Conservation (phyloP, 2,329 filamentous ascomycete genomes). For the Rhexocercosporidium sp. region DNA sequence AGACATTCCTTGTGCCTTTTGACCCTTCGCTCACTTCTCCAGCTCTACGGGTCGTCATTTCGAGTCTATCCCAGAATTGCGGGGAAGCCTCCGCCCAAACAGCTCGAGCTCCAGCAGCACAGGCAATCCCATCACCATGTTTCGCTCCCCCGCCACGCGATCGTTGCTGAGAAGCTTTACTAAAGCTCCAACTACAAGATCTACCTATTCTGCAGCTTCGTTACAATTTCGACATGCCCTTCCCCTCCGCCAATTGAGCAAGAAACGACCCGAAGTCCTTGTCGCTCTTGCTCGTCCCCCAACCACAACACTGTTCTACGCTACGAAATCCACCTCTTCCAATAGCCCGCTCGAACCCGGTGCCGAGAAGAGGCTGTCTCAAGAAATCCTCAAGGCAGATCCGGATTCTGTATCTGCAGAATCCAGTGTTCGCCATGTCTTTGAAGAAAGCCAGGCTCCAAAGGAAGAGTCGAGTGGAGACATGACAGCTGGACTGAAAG, state of each 20-base stretch:
- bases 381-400: conserved; percentile 61
- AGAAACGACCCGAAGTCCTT: conserved; percentile 34
- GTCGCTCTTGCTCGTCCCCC: conserved; percentile 42
- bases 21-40: conserved; percentile 13
- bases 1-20: background rate
- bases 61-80: conserved; percentile 28
- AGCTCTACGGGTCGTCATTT: conserved; percentile 22
- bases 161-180: conserved; percentile 39
- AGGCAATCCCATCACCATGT: conserved; percentile 29
- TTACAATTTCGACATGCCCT: conserved; percentile 28
- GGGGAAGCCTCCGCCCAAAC: conserved; percentile 31
- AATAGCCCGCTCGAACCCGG: conserved; percentile 56
- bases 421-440: conserved; percentile 59
- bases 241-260: conserved; percentile 31
- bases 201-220: conserved; percentile 37
- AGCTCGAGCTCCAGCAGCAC: conserved; percentile 9
- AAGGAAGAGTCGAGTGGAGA: conserved; percentile 48
- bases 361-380: conserved; percentile 57
- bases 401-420: conserved; percentile 65
- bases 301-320: conserved; percentile 54
- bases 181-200: conserved; percentile 32
- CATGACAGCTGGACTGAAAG: conserved; percentile 57
- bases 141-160: conserved; percentile 39
- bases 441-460: conserved; percentile 46
- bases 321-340: conserved; percentile 40